phyloP scores from a whole-genome alignment of 257 asterid species.

The Solanum acaule region DNA sequence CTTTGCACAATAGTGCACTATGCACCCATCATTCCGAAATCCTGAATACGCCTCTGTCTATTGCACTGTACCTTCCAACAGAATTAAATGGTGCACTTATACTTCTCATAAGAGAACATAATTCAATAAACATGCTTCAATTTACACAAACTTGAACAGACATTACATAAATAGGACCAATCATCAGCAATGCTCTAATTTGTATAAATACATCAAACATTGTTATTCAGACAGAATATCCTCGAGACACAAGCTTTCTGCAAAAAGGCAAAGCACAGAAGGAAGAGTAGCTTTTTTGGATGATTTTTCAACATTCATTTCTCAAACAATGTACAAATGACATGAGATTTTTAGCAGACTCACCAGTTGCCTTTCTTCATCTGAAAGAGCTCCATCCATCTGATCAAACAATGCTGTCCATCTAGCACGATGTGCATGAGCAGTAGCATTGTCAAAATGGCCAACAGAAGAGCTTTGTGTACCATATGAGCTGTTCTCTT shows the following conservation, averaged over 20 bases:
- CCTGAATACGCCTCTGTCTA: too few relatives aligned
- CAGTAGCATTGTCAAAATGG: slow-evolving; percentile 21
- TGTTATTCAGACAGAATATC: background rate
- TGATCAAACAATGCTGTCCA: slow-evolving; percentile 63
- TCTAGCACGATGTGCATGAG: slow-evolving; percentile 49
- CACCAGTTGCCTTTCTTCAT: slow-evolving; percentile 79
- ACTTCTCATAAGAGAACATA: background rate
- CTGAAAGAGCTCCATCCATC: slow-evolving; percentile 70
- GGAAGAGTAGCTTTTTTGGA: background rate
- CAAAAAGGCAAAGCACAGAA: background rate
- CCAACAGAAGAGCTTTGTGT: slow-evolving; percentile 6
- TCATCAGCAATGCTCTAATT: background rate
- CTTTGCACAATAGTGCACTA: too few relatives aligned
- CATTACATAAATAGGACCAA: background rate
- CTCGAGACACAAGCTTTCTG: background rate
- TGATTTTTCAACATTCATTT: background rate
- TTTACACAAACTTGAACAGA: background rate
- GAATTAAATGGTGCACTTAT: background rate
- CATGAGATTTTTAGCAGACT: slow-evolving; percentile 3
- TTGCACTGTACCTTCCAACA: background rate
- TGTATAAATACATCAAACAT: background rate
- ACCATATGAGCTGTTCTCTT: slow-evolving; percentile 18
- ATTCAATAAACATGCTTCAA: background rate
- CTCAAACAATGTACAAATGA: background rate
- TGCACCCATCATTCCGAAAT: too few relatives aligned